A percentile compares a stretch with the other conserved stretches of the same genome.
Evolutionary conservation across 2,329 filamentous ascomycete species (phyloP).

Genomic region (Paraconiothyrium sp.): DNA sequence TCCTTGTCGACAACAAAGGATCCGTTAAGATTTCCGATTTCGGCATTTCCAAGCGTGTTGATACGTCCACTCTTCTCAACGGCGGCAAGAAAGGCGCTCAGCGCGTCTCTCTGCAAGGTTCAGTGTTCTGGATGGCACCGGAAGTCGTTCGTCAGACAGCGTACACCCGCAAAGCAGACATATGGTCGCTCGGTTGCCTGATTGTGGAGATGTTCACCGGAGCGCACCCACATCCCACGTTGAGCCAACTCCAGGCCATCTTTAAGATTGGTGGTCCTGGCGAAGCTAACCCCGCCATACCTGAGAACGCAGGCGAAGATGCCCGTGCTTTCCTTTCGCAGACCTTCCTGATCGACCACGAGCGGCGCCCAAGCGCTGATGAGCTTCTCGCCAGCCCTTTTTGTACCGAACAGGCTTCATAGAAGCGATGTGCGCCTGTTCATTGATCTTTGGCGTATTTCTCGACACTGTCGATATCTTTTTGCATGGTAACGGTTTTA

Average conservation of each 20-base stretch:
- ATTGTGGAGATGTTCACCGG: constrained; percentile 99
- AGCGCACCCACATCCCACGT: constrained; percentile 94
- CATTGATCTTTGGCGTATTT: constrained; percentile 5
- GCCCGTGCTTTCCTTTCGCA: constrained; percentile 83
- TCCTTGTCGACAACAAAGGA: constrained; percentile 98
- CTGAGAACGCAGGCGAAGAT: constrained; percentile 84
- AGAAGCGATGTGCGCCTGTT: constrained; percentile 17
- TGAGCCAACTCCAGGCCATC: constrained; percentile 95
- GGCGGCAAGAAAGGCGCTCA: constrained; percentile 45
- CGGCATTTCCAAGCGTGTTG: constrained; percentile 96
- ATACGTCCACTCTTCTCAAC: constrained; percentile 82
- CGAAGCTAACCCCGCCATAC: constrained; percentile 86
- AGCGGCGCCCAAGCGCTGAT: constrained; percentile 89
- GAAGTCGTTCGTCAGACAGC: constrained; percentile 98
- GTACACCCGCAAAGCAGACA: constrained; percentile 97
- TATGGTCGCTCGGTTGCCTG: constrained; percentile 96
- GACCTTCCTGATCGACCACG: constrained; percentile 96
- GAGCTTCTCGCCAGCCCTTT: constrained; percentile 88
- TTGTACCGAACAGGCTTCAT: constrained; percentile 70
- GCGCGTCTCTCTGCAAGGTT: constrained; percentile 86
- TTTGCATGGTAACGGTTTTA: constrained; percentile 19
- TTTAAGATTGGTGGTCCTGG: constrained; percentile 93
- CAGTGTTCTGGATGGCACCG: constrained; percentile 99
- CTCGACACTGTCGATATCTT: constrained; percentile 8
- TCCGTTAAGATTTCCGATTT: constrained; percentile 99